Evolutionary conservation across 192 early-diverging fungal genomes (phyloP), one percentile per base, ranked within the genome.

Genomic region (Jimgerdemannia flammicorona): DNA sequence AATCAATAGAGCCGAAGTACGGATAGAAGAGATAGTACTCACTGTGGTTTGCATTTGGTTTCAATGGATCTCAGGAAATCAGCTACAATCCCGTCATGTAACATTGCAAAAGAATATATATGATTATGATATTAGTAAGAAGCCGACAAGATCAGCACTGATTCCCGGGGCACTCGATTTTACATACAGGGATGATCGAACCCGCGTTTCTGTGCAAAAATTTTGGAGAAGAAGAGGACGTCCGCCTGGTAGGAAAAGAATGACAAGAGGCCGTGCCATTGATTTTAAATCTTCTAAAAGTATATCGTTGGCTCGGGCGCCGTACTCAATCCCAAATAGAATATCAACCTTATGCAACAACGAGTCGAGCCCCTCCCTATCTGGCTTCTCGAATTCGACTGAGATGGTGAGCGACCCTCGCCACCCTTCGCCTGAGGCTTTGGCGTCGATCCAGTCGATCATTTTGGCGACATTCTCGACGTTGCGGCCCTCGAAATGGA

Each of bases 341-440:
- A 42, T 40, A 29, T 29, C 68, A 42, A 78, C 77, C 70, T 80
- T 81, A 43, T 81, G 71, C 40, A 91, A 75, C n/a, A 92, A 77
- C 14, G 59, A 70, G 54, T 89, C 87, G 59, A 92, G 85, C n/a
- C 84, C 84, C 64, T 80, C 83, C 40, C 91, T 77, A 69, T 89
- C 85, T 2, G 86, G 87, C 71, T 92, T 92, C 71, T 92, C 91
- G 65, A 92, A 84, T 79, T 92, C 91, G 10, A 91, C 86, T n/a
- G 87, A 88, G 44, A 92, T 86, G 4, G 86, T 90, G 65, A 88
- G 68, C 44, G 79, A 78, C 19, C 75, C 67, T 54, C 82, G 79
- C 87, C 84, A 87, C 43, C 71, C 71, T 19, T 82, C 81, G 11
- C 72, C 43, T 41, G 71, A 49, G 6, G 78, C 81, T 42, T 86